phyloP scores from a whole-genome alignment of 2,329 filamentous ascomycete species.

The Fonsecaea multimorphosa region DNA sequence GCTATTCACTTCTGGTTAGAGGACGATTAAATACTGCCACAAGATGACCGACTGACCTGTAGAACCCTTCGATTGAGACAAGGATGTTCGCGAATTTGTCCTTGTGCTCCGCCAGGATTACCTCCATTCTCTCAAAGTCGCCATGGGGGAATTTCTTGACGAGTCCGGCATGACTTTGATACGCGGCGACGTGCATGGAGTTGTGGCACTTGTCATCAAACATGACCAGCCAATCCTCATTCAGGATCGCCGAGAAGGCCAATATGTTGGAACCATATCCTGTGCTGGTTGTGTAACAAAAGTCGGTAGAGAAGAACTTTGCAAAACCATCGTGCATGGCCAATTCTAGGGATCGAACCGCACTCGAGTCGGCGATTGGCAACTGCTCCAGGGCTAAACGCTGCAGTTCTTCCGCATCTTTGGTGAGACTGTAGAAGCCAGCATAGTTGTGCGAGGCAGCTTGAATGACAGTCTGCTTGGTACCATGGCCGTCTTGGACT shows the following conservation, averaged over 20 bases:
- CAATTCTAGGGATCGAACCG: neutral
- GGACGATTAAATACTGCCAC: neutral
- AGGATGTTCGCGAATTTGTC: conserved; percentile 13
- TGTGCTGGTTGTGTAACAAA: conserved; percentile 20
- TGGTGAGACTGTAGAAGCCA: conserved; percentile 17
- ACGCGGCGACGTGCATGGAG: conserved; percentile 23
- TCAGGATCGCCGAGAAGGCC: conserved; percentile 24
- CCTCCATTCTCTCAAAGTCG: conserved; percentile 15
- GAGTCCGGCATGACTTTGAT: conserved; percentile 56
- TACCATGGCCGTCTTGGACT: conserved; percentile 9
- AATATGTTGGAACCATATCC: conserved; percentile 23
- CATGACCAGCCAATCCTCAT: conserved; percentile 16
- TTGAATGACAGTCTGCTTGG: conserved; percentile 19
- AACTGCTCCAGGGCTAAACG: conserved; percentile 5
- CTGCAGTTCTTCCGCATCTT: conserved; percentile 14
- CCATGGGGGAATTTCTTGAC: conserved; percentile 37
- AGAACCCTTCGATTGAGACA: conserved; percentile 22
- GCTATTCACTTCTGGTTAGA: conserved; percentile 1
- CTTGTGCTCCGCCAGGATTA: conserved; percentile 1
- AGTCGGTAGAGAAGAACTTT: conserved; percentile 17
- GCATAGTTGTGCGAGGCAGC: conserved; percentile 27
- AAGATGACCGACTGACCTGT: conserved; percentile 13
- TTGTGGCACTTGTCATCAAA: conserved; percentile 26
- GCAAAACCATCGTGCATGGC: conserved; percentile 13
- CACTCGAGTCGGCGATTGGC: conserved; percentile 4